Percentiles rank a stretch among this genome's conserved stretches.
These are phyloP conservation scores for Vitis vinifera DNA, from an alignment of 164 flowering plant genomes.

Conservation along the genomic window DNA sequence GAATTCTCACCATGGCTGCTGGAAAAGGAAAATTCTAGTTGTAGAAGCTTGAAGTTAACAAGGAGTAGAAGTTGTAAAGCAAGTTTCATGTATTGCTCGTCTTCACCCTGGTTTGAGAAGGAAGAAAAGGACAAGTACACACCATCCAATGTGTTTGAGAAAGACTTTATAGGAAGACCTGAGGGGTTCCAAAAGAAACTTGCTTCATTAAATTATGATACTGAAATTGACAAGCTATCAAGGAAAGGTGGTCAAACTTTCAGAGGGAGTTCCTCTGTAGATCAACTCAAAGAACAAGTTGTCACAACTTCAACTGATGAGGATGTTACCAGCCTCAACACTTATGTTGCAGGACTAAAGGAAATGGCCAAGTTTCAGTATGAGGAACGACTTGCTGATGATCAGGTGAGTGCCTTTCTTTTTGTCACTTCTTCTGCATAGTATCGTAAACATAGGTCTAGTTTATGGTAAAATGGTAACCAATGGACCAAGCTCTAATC, in stretches of 20 bases:
- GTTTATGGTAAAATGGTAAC: background rate
- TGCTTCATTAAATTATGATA: slow-evolving; percentile 34
- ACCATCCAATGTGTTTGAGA: slow-evolving; percentile 40
- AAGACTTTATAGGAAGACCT: slow-evolving; percentile 41
- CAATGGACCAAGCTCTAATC: background rate
- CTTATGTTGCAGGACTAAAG: background rate
- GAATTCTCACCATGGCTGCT: slow-evolving; percentile 12
- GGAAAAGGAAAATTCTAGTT: slow-evolving; percentile 21
- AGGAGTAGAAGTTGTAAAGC: slow-evolving; percentile 75
- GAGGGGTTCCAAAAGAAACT: slow-evolving; percentile 27
- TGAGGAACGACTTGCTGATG: slow-evolving; percentile 17
- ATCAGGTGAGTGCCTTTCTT: slow-evolving; percentile 18
- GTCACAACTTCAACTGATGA: background rate
- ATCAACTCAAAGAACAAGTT: slow-evolving; percentile 13
- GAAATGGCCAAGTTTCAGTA: slow-evolving; percentile 16
- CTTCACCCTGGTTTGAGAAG: slow-evolving; percentile 29
- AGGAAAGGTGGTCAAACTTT: slow-evolving; percentile 37
- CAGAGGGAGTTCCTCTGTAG: slow-evolving; percentile 4
- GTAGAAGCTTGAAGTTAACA: slow-evolving; percentile 32
- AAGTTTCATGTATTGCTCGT: slow-evolving; percentile 23
- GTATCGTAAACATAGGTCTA: background rate
- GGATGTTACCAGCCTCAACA: background rate
- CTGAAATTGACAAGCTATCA: slow-evolving; percentile 26
- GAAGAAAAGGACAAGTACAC: slow-evolving; percentile 34
- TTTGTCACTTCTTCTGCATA: background rate